phyloP scores from a whole-genome alignment of 257 asterid species.

The Solanum ahanhuiri region DNA sequence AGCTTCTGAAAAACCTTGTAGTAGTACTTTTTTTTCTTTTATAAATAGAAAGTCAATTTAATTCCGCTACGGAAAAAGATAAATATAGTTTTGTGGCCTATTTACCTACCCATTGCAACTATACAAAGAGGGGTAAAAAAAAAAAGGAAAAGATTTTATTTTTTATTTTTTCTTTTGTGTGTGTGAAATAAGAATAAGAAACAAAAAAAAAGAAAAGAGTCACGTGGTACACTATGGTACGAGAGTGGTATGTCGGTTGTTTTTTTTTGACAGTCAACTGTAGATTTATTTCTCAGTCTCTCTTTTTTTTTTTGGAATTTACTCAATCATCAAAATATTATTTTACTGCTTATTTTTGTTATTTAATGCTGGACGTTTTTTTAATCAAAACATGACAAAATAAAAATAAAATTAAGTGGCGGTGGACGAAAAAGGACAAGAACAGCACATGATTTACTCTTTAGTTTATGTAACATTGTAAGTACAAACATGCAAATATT shows the following conservation, averaged over 20 bases:
- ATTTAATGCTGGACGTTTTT: not conserved
- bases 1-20: too few species aligned
- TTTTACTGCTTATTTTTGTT: not conserved
- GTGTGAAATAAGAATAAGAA: not conserved
- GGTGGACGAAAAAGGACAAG: not conserved
- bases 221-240: not conserved
- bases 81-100: not conserved
- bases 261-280: not conserved
- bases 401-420: not conserved
- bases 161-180: not conserved
- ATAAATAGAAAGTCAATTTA: not conserved
- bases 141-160: too few species aligned
- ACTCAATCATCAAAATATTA: not conserved
- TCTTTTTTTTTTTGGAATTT: not conserved
- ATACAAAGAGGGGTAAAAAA: not conserved
- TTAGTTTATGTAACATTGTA: not conserved
- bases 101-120: not conserved
- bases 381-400: not conserved
- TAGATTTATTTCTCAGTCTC: not conserved
- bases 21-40: too few species aligned
- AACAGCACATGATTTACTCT: not conserved
- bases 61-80: too few species aligned
- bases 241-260: not conserved
- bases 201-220: not conserved
- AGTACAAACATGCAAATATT: not conserved